Evolutionary conservation across 2,329 filamentous ascomycete genomes (phyloP), one percentile per base, ranked within the genome.

Genomic region (Aspergillus japonicus): DNA sequence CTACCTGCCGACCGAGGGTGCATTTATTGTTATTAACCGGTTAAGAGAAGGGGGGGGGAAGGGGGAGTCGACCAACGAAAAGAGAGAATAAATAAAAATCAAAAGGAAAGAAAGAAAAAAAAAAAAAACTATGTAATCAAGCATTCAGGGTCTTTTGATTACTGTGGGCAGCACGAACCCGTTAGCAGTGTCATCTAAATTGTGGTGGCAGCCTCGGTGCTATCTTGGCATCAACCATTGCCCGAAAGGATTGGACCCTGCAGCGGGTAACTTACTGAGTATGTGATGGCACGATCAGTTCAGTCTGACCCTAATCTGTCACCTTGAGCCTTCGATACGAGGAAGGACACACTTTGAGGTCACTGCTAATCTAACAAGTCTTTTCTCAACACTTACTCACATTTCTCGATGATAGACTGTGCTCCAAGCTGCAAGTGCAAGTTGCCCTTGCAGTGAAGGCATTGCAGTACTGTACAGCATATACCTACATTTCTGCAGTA

Each of bases 111-210:
- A 35, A 16, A 35, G 14, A 14, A 35, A 14, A 14, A 14, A 35
- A 35, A 35, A 8, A 23, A 47, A 29, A 54, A 31, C 16, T 16
- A 44, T 44, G 53, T 31, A 55, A 35, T 35, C 47, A 55, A 55
- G 53, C 53, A 55, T 55, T 55, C 53, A 55, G 53, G 53, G 53
- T 55, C 53, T 35, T 48, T 55, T 35, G 19, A 55, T 55, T 55
- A 42, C 53, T 26, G 42, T 55, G 53, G 53, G 53, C 53, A 48
- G 29, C 19, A 29, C 47, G 23, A 44, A 44, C 42, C 42, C 42
- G 53, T 47, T 55, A 47, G 53, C 53, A 35, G 53, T 55, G 44
- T 55, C 53, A 55, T 19, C 21, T 55, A 48, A 23, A 55, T 29
- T 55, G 26, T 23, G 39, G 39, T 19, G 39, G 39, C 39, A 44